Base-by-base conservation (phyloP, 2,329 filamentous ascomycete species). In the Phoma sp. region DNA sequence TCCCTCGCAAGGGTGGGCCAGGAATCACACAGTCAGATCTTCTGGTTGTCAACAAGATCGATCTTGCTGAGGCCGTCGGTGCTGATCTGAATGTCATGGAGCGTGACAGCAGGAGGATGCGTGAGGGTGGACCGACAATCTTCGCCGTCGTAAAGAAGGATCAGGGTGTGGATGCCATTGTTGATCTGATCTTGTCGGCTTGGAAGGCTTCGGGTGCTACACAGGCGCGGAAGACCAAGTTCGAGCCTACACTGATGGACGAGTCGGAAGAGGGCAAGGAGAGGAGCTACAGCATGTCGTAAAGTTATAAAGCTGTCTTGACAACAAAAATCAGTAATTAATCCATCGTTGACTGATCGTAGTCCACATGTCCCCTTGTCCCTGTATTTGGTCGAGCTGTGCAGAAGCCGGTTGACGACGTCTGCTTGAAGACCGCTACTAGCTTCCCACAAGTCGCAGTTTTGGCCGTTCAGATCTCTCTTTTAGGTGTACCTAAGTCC, bases 71-170 rank as follows among this genome's bases (percentile, higher is more conserved):
- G 77, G 86, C 90, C 5, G 88, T 99, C 20, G 95, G 95, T 12
- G 95, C 95, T 0, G 95, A 98, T 75, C 74, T 99, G 64, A 83
- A 78, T 17, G 91, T 99, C 36, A 99, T 99, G 95, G 95, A 98
- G 79, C 80, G 92, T 52, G 95, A 98, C 77, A 90, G 93, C 12
- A 83, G 91, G 66, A 93, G 93, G 83, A 99, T 99, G 86, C 69
- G 95, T 45, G 93, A 98, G 76, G 93, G 92, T 2, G 95, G 95
- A 0, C 95, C 95, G 5, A 97, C 93, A 0, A 90, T 99, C 3
- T 97, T 98, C 73, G 93, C 93, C 0, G 92, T 96, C 79, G 93
- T 99, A n/a, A 99, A 98, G 85, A 89, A 92, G 77, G 87, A 87
- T 2, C 88, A 92, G 56, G 92, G 87, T 1, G 86, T 98, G 7